Evolutionary conservation across 2,329 filamentous ascomycete genomes (phyloP), one percentile per base, ranked within the genome.

Genomic region (Neopestalotiopsis sp.): DNA sequence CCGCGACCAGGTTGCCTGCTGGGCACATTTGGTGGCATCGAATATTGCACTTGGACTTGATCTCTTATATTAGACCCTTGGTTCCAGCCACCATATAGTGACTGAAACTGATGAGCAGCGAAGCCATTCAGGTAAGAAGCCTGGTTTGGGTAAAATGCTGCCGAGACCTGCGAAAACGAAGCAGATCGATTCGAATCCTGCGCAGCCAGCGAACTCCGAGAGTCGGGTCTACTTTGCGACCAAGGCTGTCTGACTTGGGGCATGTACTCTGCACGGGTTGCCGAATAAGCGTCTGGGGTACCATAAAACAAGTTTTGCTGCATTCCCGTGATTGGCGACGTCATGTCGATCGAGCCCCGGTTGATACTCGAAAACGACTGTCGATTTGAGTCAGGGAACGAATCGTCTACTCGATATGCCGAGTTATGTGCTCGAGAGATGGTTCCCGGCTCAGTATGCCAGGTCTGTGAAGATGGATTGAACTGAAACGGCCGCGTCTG

Each of bases 401-500:
- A 45, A 20, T 83, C 80, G 45, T 78, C 70, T 61, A 75, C 13
- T 14, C 30, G 76, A 56, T 73, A 73, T 30, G 71, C 77, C 67
- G 78, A 75, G 9, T 66, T 66, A 32, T 72, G 74, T 13, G 67
- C 68, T 59, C 73, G 71, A 7, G 64, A 38, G 34, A 68, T 68
- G 38, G 65, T 73, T 56, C 34, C 70, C 5, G 73, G 71, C 14
- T 84, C 80, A 7, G 77, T 76, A 63, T 77, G 77, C 85, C 86
- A 88, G 3, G 84, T 71, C 71, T 84, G 82, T 5, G 84, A 84
- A 7, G 77, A 80, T 1, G 85, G 83, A 70, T 87, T 86, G 70
- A 84, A 77, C 70, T 84, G 83, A 72, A 86, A 86, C 5, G 81
- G 77, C 65, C 81, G 81, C 34, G 67, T 68, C 2, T 70, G 69